These are phyloP conservation scores for Phytopythium delawarense DNA, from an alignment of 352 stramenopile genomes.

Conservation along the genomic window DNA sequence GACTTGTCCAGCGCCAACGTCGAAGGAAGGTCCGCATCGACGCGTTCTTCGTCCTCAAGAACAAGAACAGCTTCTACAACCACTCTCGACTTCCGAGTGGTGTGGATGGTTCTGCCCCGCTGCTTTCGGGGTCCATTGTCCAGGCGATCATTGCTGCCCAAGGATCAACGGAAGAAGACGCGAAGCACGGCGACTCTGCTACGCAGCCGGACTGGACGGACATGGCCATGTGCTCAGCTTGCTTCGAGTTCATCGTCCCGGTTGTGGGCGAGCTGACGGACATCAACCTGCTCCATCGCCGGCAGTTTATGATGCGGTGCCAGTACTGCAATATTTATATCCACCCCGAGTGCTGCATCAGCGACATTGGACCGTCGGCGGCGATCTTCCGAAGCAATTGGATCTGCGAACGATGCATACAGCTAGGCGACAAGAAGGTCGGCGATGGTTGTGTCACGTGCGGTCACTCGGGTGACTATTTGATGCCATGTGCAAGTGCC, in stretches of 20 bases:
- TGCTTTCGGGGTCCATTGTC: constrained; percentile 46
- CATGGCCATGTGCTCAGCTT: constrained; percentile 64
- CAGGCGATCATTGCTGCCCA: constrained; percentile 44
- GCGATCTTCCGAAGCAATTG: constrained; percentile 74
- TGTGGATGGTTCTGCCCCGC: constrained; percentile 24
- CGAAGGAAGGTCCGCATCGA: constrained; percentile 70
- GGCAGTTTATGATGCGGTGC: constrained; percentile 83
- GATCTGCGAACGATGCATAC: constrained; percentile 79
- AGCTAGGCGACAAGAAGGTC: constrained; percentile 27
- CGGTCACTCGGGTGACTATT: constrained; percentile 62
- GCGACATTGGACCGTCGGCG: constrained; percentile 50
- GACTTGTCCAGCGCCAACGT: constrained; percentile 37
- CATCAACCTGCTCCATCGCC: constrained; percentile 54
- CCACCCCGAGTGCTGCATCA: constrained; percentile 76
- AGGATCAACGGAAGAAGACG: constrained; percentile 12
- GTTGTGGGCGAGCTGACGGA: constrained; percentile 36
- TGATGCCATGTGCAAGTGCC: constrained; percentile 64
- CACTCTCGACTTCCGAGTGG: constrained; percentile 4
- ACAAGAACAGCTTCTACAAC: constrained; percentile 39
- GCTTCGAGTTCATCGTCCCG: constrained; percentile 68
- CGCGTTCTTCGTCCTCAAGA: constrained; percentile 62
- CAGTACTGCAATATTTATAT: constrained; percentile 83
- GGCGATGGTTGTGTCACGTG: constrained; percentile 52
- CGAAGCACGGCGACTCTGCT: neutral
- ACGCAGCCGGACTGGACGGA: constrained; percentile 51